Evolutionary conservation across 768 basidiomycete genomes (phyloP), one percentile per base, ranked within the genome.

Genomic region (Tylopilus plumbeoviolaceoides): DNA sequence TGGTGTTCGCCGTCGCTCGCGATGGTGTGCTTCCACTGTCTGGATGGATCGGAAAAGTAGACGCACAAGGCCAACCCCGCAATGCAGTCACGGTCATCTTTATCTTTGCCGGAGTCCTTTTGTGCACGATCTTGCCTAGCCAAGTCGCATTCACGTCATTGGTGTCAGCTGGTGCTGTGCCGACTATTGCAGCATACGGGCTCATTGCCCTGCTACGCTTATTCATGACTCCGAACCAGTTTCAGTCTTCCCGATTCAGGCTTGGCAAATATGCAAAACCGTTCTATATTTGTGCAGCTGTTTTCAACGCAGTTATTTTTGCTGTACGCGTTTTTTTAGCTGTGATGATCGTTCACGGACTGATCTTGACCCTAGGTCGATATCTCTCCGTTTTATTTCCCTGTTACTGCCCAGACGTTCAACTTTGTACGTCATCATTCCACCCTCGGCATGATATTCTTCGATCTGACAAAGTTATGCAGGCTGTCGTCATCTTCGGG

Each of bases 131-230:
- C 63, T 72, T 95, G 23, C 90, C 92, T 1, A 91, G 89, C 62
- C 84, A 88, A 61, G 94, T 95, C 35, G 93, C 94, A 4, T 97
- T 95, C 74, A 92, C 87, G 3, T 94, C 91, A 14, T 76, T 95
- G 54, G 80, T 94, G 39, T 93, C 90, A 11, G 94, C 91, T 7
- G 89, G 89, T 21, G 90, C 77, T 5, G 78, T 91, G 3, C 93
- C 92, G 1, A 93, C 89, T 3, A 91, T 93, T 53, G 90, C 91
- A 0, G 89, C 91, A 2, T 95, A 95, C 63, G 89, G 84, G 0
- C 75, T 95, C 41, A 92, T 95, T 54, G 82, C 87, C 9, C 63
- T 88, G 2, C 75, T 94, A 30, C 81, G 89, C 28, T 70, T 94
- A 18, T 81, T 81, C n/a, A 76, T 85, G 76, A 95, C 93, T 1